Evolutionary conservation across 192 early-diverging fungal genomes (phyloP), one percentile per base, ranked within the genome.

Genomic region (Umbelopsis sp.): DNA sequence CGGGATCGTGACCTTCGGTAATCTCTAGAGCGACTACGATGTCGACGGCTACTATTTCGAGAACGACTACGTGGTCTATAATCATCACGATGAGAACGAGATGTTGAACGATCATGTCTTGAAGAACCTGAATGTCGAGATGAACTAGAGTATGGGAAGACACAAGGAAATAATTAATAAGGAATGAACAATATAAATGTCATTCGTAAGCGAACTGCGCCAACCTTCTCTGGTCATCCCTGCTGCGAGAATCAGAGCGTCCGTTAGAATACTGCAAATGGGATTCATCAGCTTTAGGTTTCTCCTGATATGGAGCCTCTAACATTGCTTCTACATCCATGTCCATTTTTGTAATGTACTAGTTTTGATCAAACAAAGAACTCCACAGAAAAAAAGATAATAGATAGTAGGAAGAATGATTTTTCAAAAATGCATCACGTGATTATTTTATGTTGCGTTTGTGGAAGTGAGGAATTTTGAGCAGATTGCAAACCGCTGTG

Each of bases 261-360:
- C 56, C 56, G 20, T 62, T 62, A 31, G 56, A 62, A 11, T 8
- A 1, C 14, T 62, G 56, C 14, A 26, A 62, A 7, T 22, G 7
- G 7, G 56, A 32, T 36, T 54, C 32, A 9, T 73, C 45, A 16
- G n/a, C 26, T 41, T 44, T 45, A 68, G 44, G 31, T 59, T 34
- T 82, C 77, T 86, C 83, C 77, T 84, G 81, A 71, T 84, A 89
- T 21, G 88, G 88, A 29, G 87, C 86, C 45, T 88, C 88, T 52
- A 89, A 74, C 83, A 89, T 81, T 45, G 86, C 84, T 74, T 88
- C 87, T 31, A 89, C 84, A 51, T 86, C 85, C 45, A 83, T 47
- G 62, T 84, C 83, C 76, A 78, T 78, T 56, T 20, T 69, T 24
- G 14, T 29, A 20, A 6, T 14, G 17, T 36, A 34, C 4, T 14